Base-by-base conservation (phyloP, 257 asterid species). In the Cynanchum wilfordii region DNA sequence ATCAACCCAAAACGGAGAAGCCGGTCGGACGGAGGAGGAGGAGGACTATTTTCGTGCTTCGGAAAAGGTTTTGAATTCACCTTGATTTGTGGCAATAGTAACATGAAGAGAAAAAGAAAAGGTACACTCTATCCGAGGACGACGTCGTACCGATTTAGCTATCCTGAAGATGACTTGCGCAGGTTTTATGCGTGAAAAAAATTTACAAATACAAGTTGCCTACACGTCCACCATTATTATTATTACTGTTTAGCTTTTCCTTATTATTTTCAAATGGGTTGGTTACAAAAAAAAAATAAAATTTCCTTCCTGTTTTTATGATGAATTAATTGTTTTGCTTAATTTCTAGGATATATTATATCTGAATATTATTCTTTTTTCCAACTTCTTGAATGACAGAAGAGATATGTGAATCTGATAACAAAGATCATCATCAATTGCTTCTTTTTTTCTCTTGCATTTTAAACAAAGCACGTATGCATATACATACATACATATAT, bases 41-140 rank as follows among this genome's bases (percentile, higher is more conserved):
- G 52, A 16, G 94, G 96, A 59, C 51, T 84, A 45, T 58, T 93
- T 72, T 89, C 96, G 17, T 89, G 97, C 62, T 84, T 93, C 3
- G 91, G 87, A 0, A 86, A 78, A 44, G 97, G 93, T 42, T 77
- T 89, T 12, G 79, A 86, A 72, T 89, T 82, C 79, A 85, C 86
- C 52, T 70, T 93, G 71, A 70, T 80, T 3, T 93, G 94, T 30
- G 98, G 96, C 78, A 78, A 84, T 36, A 82, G 65, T 75, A 74
- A 71, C 81, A 73, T 66, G n/a, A 77, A 55, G 74, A 82, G 75
- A 63, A 76, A 73, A 67, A 73, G 68, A 68, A 74, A 76, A 30
- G 69, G 71, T 30, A 58, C 42, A 7, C 73, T 40, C 62, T 75
- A 67, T 50, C 75, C 50, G 4, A 65, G 56, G 25, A 71, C 1